Evolutionary conservation across 2,329 filamentous ascomycete species (phyloP).

Genomic region (Scorias spongiosa): DNA sequence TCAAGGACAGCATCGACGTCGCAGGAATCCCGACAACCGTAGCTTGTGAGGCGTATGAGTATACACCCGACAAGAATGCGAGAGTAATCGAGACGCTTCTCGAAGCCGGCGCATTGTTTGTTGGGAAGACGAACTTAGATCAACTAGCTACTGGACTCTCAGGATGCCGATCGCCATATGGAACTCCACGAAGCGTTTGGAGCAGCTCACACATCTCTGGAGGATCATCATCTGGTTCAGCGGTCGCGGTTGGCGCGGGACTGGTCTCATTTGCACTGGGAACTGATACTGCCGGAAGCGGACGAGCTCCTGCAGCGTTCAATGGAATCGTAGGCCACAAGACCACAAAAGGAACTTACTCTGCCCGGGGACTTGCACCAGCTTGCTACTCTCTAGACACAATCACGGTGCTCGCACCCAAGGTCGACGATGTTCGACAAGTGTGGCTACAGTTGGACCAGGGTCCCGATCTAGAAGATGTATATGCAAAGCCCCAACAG

Average conservation of each 20-base stretch:
- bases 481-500: slow-evolving; percentile 33
- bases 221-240: slow-evolving; percentile 42
- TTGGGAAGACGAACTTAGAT: slow-evolving; percentile 48
- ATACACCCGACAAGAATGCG: slow-evolving; percentile 33
- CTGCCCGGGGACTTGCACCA: slow-evolving; percentile 35
- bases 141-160: slow-evolving; percentile 47
- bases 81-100: slow-evolving; percentile 36
- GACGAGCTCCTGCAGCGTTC: slow-evolving; percentile 37
- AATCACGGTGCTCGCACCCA: slow-evolving; percentile 38
- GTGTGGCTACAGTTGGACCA: slow-evolving; percentile 34
- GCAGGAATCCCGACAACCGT: slow-evolving; percentile 36
- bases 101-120: slow-evolving; percentile 38
- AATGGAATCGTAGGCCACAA: slow-evolving; percentile 37
- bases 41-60: slow-evolving; percentile 35
- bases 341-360: slow-evolving; percentile 39
- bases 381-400: slow-evolving; percentile 45
- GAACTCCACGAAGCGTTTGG: slow-evolving; percentile 39
- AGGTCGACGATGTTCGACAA: slow-evolving; percentile 32
- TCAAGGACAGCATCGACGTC: slow-evolving; percentile 43
- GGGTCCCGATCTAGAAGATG: slow-evolving; percentile 34
- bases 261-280: slow-evolving; percentile 42
- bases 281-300: slow-evolving; percentile 42
- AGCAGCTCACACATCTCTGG: slow-evolving; percentile 37
- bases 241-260: slow-evolving; percentile 37
- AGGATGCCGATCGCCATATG: slow-evolving; percentile 43